Conservation (phyloP, 129 eudicot genomes). For the Flaveria bidentis region DNA sequence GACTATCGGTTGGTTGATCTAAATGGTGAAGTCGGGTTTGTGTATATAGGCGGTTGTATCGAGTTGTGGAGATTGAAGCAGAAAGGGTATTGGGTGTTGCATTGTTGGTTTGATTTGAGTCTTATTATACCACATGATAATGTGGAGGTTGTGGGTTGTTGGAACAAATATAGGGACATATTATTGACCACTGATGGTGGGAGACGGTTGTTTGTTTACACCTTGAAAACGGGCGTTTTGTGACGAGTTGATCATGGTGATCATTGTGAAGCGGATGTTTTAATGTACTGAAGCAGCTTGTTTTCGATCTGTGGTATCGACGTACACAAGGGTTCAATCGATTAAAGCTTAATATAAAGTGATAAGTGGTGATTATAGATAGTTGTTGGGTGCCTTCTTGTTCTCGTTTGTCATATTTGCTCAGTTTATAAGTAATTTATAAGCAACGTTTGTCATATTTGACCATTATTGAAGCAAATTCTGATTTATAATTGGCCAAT, state of each 20-base stretch:
- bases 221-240: background rate
- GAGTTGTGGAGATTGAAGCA: constrained; percentile 11
- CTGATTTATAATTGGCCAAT: too few relatives aligned
- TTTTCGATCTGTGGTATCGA: background rate
- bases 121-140: too few relatives aligned
- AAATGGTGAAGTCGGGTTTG: background rate
- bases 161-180: constrained; percentile 9
- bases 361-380: too few relatives aligned
- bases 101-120: background rate
- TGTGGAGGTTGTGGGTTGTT: constrained; percentile 7
- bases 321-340: background rate
- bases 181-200: background rate
- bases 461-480: too few relatives aligned
- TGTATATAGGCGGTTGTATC: too few relatives aligned
- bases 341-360: too few relatives aligned
- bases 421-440: too few relatives aligned
- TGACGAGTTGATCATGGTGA: background rate
- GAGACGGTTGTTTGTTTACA: background rate
- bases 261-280: background rate
- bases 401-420: too few relatives aligned
- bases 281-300: background rate
- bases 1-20: background rate
- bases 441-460: too few relatives aligned
- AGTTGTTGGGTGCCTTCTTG: too few relatives aligned
- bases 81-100: constrained; percentile 2